These are phyloP conservation scores for Agrocybe pediades DNA, from an alignment of 768 basidiomycete genomes.

Conservation along the genomic window DNA sequence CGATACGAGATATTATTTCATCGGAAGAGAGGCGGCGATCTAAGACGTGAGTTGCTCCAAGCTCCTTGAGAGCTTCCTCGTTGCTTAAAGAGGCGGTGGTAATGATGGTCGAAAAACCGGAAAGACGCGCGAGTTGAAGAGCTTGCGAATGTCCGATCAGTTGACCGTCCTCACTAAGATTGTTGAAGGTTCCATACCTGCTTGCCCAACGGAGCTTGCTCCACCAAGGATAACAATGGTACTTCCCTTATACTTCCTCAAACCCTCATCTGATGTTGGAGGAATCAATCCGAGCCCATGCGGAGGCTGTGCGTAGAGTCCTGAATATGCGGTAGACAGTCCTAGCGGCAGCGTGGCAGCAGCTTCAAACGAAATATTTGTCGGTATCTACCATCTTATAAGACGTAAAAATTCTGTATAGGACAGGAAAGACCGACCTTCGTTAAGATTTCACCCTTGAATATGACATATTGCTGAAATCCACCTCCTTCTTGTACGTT, in stretches of 20 bases:
- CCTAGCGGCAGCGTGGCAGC: slow-evolving; percentile 51
- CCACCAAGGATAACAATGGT: slow-evolving; percentile 53
- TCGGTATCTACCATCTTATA: slow-evolving; percentile 39
- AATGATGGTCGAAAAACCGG: not conserved
- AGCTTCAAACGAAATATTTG: slow-evolving; percentile 46
- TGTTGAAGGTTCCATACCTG: slow-evolving; percentile 29
- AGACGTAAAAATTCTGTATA: not conserved
- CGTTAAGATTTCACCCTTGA: slow-evolving; percentile 9
- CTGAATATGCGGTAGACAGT: slow-evolving; percentile 51
- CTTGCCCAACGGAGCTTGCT: slow-evolving; percentile 50
- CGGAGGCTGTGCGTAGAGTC: slow-evolving; percentile 40
- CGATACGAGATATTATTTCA: no score
- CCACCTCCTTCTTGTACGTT: slow-evolving; percentile 37
- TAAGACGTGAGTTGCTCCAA: not conserved
- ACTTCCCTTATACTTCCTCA: slow-evolving; percentile 42
- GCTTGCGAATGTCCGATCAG: not conserved
- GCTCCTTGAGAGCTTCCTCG: not conserved
- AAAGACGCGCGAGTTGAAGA: not conserved
- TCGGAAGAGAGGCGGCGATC: not conserved
- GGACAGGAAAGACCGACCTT: slow-evolving; percentile 9
- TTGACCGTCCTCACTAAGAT: not conserved
- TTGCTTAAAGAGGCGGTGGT: not conserved
- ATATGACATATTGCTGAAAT: slow-evolving; percentile 44
- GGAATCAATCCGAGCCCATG: slow-evolving; percentile 42
- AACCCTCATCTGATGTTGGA: slow-evolving; percentile 36